phyloP scores from a whole-genome alignment of 306 rosid genomes.

The Ormosia semicastrata region DNA sequence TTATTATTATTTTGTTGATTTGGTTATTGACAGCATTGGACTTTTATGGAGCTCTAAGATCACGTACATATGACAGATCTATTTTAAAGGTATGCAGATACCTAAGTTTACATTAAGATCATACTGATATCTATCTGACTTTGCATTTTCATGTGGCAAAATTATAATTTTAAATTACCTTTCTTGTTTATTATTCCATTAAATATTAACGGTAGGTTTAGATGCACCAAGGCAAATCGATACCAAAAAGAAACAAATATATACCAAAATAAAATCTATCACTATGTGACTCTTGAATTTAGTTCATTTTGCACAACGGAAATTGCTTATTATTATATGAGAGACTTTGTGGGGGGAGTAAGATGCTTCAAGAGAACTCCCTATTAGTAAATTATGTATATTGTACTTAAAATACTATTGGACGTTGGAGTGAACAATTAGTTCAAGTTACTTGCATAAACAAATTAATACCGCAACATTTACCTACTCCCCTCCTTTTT shows the following conservation, averaged over 20 bases:
- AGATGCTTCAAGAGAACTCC: background rate
- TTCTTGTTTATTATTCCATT: constrained; percentile 12
- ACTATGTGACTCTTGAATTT: constrained; percentile 15
- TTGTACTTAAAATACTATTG: background rate
- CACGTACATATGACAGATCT: constrained; percentile 81
- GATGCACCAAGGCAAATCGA: background rate
- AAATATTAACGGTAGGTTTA: constrained; percentile 7
- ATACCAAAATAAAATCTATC: background rate
- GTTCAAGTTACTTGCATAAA: constrained; percentile 7
- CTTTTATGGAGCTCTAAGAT: constrained; percentile 95
- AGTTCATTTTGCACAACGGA: background rate
- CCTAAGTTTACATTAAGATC: constrained; percentile 23
- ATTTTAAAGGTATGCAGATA: constrained; percentile 67
- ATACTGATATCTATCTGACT: background rate
- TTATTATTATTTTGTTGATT: constrained; percentile 13
- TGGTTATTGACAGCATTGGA: constrained; percentile 78
- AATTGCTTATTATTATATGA: background rate
- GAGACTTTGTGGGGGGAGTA: background rate
- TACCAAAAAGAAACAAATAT: background rate
- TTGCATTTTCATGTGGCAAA: constrained; percentile 13
- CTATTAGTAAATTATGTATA: background rate
- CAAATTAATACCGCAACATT: background rate
- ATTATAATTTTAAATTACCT: background rate
- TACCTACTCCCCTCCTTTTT: background rate
- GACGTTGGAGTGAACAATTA: background rate